These are phyloP conservation scores for Globisporangium camurandrum DNA, from an alignment of 352 stramenopile genomes.

Conservation along the genomic window DNA sequence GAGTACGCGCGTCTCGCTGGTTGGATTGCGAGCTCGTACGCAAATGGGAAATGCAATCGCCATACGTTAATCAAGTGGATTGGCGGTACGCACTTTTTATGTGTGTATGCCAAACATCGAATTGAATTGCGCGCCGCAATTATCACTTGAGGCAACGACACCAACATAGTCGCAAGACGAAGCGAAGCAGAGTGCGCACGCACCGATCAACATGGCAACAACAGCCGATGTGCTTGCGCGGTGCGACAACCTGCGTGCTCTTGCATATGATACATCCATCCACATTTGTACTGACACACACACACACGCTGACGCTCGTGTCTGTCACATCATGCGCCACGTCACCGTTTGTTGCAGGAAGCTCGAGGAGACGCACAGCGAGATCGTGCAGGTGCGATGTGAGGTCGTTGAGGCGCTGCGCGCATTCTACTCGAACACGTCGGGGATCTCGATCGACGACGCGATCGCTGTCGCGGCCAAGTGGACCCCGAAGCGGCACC, in stretches of 20 bases:
- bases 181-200: too few species aligned
- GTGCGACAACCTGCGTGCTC: neutral
- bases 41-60: too few species aligned
- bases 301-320: neutral
- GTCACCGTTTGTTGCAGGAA: conserved; percentile 44
- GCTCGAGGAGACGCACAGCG: conserved; percentile 52
- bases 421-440: conserved; percentile 54
- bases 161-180: neutral
- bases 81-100: too few species aligned
- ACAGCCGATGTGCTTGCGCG: conserved; percentile 17
- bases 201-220: conserved; percentile 6
- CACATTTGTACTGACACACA: neutral
- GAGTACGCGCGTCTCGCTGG: too few species aligned
- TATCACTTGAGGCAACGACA: too few species aligned
- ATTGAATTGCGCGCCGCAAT: too few species aligned
- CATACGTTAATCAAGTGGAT: too few species aligned
- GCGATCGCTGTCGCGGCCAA: conserved; percentile 46
- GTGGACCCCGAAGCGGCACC: conserved; percentile 21
- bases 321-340: neutral
- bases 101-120: too few species aligned
- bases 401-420: conserved; percentile 55
- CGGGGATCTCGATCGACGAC: conserved; percentile 47
- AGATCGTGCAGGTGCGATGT: conserved; percentile 46
- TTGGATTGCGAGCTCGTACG: too few species aligned
- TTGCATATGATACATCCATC: neutral